Evolutionary conservation across 2,329 filamentous ascomycete species (phyloP).

Genomic region (Alternaria consortialis): DNA sequence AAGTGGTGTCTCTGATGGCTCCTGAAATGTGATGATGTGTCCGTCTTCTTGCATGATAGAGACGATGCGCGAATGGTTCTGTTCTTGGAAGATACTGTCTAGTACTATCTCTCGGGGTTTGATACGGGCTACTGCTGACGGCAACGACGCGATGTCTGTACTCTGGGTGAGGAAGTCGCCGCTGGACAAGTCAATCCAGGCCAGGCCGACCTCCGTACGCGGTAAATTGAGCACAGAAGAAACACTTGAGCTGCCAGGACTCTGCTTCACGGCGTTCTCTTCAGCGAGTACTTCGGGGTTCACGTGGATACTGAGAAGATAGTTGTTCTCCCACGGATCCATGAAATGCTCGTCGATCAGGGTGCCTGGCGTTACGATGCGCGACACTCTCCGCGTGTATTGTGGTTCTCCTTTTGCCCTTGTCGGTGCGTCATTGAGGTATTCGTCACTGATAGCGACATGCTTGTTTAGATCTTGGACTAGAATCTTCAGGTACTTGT

Average conservation of each 20-base stretch:
- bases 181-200: constrained; percentile 95
- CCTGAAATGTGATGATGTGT: constrained; percentile 77
- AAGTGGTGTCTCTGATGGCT: constrained; percentile 55
- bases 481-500: constrained; percentile 89
- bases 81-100: constrained; percentile 62
- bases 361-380: constrained; percentile 92
- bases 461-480: constrained; percentile 91
- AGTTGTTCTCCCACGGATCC: constrained; percentile 93
- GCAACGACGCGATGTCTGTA: constrained; percentile 73
- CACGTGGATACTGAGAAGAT: constrained; percentile 81
- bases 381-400: constrained; percentile 84
- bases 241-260: constrained; percentile 39
- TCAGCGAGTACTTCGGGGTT: constrained; percentile 44
- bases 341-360: constrained; percentile 98
- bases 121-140: constrained; percentile 84
- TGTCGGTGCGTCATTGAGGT: constrained; percentile 74
- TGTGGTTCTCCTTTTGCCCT: constrained; percentile 80
- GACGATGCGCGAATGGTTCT: constrained; percentile 69
- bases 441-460: constrained; percentile 94
- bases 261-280: constrained; percentile 35
- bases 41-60: constrained; percentile 77
- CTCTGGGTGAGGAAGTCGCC: constrained; percentile 91
- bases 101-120: constrained; percentile 86
- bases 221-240: constrained; percentile 50
- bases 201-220: constrained; percentile 71